These are phyloP conservation scores for Alnus rubra DNA, from an alignment of 306 rosid genomes.

Conservation along the genomic window DNA sequence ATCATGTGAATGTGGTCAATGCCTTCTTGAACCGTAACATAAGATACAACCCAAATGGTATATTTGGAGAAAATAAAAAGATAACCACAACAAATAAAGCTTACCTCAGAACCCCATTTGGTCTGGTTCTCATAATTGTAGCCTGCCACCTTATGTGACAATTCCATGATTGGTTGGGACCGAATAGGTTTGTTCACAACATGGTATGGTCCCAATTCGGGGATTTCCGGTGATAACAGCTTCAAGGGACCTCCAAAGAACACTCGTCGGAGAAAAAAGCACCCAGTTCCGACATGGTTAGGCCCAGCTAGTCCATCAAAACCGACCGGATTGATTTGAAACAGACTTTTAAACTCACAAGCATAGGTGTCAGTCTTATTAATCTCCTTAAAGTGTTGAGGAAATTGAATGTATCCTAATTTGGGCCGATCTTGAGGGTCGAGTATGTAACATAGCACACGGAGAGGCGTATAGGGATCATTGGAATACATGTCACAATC, in stretches of 20 bases:
- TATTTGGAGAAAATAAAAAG: too few relatives aligned
- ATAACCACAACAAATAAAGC: too few relatives aligned
- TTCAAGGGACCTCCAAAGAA: slow-evolving; percentile 44
- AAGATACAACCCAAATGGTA: too few relatives aligned
- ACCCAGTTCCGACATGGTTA: slow-evolving; percentile 36
- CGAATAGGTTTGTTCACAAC: slow-evolving; percentile 32
- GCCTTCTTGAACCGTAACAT: too few relatives aligned
- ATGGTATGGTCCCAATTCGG: slow-evolving; percentile 16
- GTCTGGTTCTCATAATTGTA: slow-evolving; percentile 39
- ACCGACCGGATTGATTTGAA: slow-evolving; percentile 23
- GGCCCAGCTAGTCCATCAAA: slow-evolving; percentile 43
- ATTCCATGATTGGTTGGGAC: slow-evolving; percentile 11
- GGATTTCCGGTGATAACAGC: slow-evolving; percentile 21
- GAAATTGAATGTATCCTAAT: slow-evolving; percentile 40
- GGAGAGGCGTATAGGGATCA: slow-evolving; percentile 33
- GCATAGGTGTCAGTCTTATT: slow-evolving; percentile 39
- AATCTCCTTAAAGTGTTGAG: slow-evolving; percentile 39
- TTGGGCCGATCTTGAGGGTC: slow-evolving; percentile 16
- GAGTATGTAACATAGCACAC: slow-evolving; percentile 35
- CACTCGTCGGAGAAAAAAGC: slow-evolving; percentile 36
- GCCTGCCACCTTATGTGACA: slow-evolving; percentile 31
- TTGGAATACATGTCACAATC: slow-evolving; percentile 52
- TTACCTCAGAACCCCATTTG: slow-evolving; percentile 50
- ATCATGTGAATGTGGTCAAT: too few relatives aligned
- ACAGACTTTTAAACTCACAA: slow-evolving; percentile 20